phyloP scores from a whole-genome alignment of 257 asterid genomes.

The Solanum chmielewskii region DNA sequence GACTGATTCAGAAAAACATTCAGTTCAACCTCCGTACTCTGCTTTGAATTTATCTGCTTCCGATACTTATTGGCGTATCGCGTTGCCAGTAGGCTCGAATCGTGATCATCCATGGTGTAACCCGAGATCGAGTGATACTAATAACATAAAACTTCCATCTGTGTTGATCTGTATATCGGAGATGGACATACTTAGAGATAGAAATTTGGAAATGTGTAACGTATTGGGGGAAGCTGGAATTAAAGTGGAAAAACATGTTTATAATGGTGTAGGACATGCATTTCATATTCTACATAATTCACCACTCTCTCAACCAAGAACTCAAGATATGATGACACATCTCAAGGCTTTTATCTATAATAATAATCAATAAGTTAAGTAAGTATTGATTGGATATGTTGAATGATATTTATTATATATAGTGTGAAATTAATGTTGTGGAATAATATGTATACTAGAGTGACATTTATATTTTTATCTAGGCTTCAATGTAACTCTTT shows the following conservation, averaged over 20 bases:
- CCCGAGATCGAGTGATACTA: background rate
- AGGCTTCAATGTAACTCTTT: background rate
- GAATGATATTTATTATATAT: background rate
- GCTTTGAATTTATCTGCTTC: slow-evolving; percentile 3
- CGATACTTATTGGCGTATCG: slow-evolving; percentile 18
- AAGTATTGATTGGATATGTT: background rate
- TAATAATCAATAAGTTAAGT: background rate
- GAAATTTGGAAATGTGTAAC: background rate
- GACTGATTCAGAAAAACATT: slow-evolving; percentile 13
- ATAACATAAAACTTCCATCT: background rate
- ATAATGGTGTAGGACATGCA: slow-evolving; percentile 4
- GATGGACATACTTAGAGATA: background rate
- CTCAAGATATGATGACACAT: slow-evolving; percentile 2
- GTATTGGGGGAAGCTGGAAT: background rate
- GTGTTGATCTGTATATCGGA: background rate
- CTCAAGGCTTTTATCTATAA: background rate
- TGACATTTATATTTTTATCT: background rate
- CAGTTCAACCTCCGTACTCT: slow-evolving; percentile 5
- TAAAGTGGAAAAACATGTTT: background rate
- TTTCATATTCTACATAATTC: slow-evolving; percentile 2
- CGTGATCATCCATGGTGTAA: slow-evolving; percentile 25
- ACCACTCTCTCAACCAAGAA: slow-evolving; percentile 1
- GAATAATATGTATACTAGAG: background rate
- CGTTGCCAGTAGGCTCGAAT: background rate
- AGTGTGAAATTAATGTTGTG: background rate